Base-by-base conservation (phyloP, 108 stramenopile genomes). In the Fragilariopsis cylindrus region DNA sequence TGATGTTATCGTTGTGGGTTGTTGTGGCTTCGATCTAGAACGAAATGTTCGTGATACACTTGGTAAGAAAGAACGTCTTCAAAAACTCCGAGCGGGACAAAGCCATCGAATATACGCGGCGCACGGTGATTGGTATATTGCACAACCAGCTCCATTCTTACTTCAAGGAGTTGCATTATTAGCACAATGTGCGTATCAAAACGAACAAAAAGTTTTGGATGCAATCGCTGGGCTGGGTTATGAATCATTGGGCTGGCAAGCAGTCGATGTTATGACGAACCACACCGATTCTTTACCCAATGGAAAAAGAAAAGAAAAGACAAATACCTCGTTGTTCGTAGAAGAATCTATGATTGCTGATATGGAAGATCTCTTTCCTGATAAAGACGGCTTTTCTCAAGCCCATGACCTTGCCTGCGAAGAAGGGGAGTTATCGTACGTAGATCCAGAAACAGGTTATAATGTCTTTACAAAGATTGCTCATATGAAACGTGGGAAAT, bases 21-120 rank as follows among this genome's bases (percentile, higher is more conserved):
- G 94, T 57, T 97, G 97, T 72, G 97, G 97, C 8, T 95, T 97
- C 76, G 90, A 94, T 83, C 69, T 94, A 48, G 77, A 85, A 60
- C 85, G 94, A n/a, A 94, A 93, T 63, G 60, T 73, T 43, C 46
- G 77, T 7, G 94, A 97, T 79, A 44, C 76, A 3, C 57, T 77
- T 47, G 54, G 66, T 15, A 67, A 76, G 18, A 73, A 69, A 43
- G 69, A 88, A 69, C 81, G 81, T 65, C 63, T 77, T 7, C 58
- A 48, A 16, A 71, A 76, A 16, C 70, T 94, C 4, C 77, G 87
- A 49, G 93, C 93, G 18, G 84, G 74, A 39, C 66, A 76, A 21
- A 69, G 79, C 21, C 72, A 65, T 6, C 66, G 79, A 48, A 87
- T 97, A 44, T 93, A 79, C 72, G 92, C 91, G 4, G 72, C 87